These are phyloP conservation scores for Xylariales sp. DNA, from an alignment of 2,329 filamentous ascomycete genomes.

Conservation along the genomic window DNA sequence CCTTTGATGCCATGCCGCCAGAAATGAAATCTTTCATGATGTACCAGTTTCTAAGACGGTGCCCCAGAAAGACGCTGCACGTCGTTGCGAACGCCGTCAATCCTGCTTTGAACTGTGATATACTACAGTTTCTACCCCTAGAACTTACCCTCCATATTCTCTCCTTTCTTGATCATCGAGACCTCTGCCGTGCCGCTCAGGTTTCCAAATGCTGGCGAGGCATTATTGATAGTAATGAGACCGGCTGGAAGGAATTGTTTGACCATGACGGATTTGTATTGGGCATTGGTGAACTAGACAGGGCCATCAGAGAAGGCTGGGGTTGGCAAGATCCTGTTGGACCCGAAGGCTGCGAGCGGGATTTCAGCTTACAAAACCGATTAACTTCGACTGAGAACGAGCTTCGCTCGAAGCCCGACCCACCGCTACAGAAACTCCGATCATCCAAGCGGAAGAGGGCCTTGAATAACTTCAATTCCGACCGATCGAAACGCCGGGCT, in stretches of 20 bases:
- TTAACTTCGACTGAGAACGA: constrained; percentile 66
- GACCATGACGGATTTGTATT: constrained; percentile 85
- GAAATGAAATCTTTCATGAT: constrained; percentile 96
- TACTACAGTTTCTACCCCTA: constrained; percentile 82
- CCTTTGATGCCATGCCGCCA: constrained; percentile 89
- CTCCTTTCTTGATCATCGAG: constrained; percentile 84
- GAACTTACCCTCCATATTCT: constrained; percentile 91
- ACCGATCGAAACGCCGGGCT: constrained; percentile 66
- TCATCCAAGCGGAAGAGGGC: constrained; percentile 68
- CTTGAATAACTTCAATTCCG: constrained; percentile 58
- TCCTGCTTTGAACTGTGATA: constrained; percentile 94
- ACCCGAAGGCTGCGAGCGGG: constrained; percentile 79
- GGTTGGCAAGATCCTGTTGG: constrained; percentile 93
- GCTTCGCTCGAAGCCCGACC: constrained; percentile 58
- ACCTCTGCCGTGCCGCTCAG: constrained; percentile 89
- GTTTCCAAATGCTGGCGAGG: constrained; percentile 95
- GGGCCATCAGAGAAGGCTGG: constrained; percentile 92
- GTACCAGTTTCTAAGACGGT: constrained; percentile 92
- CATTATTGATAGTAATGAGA: constrained; percentile 91
- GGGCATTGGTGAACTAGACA: constrained; percentile 83
- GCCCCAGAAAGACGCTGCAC: constrained; percentile 87
- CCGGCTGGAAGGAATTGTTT: constrained; percentile 93
- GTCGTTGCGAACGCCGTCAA: constrained; percentile 92
- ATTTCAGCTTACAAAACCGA: constrained; percentile 73
- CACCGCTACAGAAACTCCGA: constrained; percentile 57